Evolutionary conservation across 768 basidiomycete genomes (phyloP).

Genomic region (Boletus edulis): DNA sequence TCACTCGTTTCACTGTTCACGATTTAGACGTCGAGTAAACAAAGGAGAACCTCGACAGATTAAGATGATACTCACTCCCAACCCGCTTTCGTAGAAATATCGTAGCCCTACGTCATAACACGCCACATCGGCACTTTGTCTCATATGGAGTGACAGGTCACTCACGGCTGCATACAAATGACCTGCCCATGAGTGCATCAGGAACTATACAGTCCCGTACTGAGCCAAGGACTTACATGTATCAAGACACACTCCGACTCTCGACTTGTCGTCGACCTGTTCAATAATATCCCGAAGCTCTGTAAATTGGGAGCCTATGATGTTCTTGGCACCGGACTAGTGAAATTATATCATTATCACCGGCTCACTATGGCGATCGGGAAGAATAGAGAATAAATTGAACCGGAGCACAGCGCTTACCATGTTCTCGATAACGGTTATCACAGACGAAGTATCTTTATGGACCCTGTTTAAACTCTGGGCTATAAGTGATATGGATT

Average conservation of each 20-base stretch:
- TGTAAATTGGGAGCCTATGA: slow-evolving; percentile 68
- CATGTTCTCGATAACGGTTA: slow-evolving; percentile 83
- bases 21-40: background rate
- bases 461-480: slow-evolving; percentile 76
- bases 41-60: background rate
- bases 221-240: slow-evolving; percentile 53
- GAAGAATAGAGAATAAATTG: background rate
- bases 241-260: slow-evolving; percentile 84
- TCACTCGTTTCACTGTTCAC: slow-evolving; percentile 25
- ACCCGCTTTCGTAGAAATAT: slow-evolving; percentile 67
- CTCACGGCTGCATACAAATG: slow-evolving; percentile 77
- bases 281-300: slow-evolving; percentile 70
- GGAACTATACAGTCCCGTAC: background rate
- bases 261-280: slow-evolving; percentile 64
- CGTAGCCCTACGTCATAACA: slow-evolving; percentile 57
- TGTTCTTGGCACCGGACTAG: slow-evolving; percentile 77
- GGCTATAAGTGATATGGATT: slow-evolving; percentile 64
- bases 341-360: background rate
- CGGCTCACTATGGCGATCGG: background rate
- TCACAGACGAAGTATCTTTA: slow-evolving; percentile 51
- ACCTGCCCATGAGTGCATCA: slow-evolving; percentile 37
- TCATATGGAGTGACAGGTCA: slow-evolving; percentile 34
- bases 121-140: background rate
- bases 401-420: slow-evolving; percentile 30
- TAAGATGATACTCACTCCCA: slow-evolving; percentile 55